A percentile compares a stretch with the other conserved stretches of the same genome.
phyloP scores from a whole-genome alignment of 2,329 filamentous ascomycete species.

The Fusarium phyllophilum region DNA sequence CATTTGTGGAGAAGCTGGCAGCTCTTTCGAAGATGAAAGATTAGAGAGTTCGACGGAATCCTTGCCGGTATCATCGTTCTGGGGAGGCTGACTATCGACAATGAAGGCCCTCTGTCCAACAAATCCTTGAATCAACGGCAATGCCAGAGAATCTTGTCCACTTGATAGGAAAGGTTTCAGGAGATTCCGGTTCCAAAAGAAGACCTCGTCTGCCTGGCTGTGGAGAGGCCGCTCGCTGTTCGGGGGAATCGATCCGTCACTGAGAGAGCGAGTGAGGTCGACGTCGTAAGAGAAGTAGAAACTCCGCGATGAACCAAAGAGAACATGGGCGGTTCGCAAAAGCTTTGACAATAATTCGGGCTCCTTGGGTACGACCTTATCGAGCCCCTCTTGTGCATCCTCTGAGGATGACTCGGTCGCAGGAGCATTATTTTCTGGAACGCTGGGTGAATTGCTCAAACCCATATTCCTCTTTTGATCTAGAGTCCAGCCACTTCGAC shows the following conservation, averaged over 20 bases:
- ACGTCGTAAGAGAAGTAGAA: slow-evolving; percentile 97
- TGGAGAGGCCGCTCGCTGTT: slow-evolving; percentile 66
- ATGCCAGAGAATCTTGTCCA: slow-evolving; percentile 75
- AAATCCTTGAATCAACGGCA: slow-evolving; percentile 94
- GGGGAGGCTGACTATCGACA: slow-evolving; percentile 70
- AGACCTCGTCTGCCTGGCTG: slow-evolving; percentile 77
- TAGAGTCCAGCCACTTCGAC: slow-evolving; percentile 80
- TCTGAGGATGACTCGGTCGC: slow-evolving; percentile 26
- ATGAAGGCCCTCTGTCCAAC: slow-evolving; percentile 87
- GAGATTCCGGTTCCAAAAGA: slow-evolving; percentile 91
- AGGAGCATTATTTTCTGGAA: slow-evolving; percentile 24
- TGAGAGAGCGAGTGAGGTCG: slow-evolving; percentile 80
- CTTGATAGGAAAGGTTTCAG: slow-evolving; percentile 77
- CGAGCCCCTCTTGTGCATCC: slow-evolving; percentile 51
- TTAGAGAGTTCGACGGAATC: slow-evolving; percentile 60
- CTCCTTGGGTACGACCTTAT: slow-evolving; percentile 40
- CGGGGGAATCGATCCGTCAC: slow-evolving; percentile 43
- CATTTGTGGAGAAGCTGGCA: slow-evolving; percentile 38
- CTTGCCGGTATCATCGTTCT: slow-evolving; percentile 58
- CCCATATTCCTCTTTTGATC: slow-evolving; percentile 77
- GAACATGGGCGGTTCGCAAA: slow-evolving; percentile 81
- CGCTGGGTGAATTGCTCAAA: slow-evolving; percentile 60
- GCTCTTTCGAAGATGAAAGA: slow-evolving; percentile 47
- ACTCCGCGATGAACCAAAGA: slow-evolving; percentile 83
- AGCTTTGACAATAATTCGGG: slow-evolving; percentile 80